These are phyloP conservation scores for Micractinium sp. DNA, from an alignment of 139 green algal species.

Conservation along the genomic window DNA sequence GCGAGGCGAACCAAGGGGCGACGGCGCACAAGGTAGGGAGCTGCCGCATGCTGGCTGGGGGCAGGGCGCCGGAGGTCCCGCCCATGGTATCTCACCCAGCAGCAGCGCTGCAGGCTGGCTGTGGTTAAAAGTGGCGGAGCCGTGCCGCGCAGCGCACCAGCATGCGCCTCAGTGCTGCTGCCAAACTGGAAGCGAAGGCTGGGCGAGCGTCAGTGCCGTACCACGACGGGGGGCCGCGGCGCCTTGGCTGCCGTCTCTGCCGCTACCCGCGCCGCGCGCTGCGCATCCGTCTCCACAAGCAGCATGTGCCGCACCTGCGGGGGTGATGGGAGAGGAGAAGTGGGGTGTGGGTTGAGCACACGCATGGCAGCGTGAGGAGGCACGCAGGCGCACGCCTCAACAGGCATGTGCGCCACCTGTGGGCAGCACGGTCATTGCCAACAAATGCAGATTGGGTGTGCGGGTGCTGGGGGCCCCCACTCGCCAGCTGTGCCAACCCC, in stretches of 20 bases:
- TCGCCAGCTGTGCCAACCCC: neutral
- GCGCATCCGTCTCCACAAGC: slow-evolving; percentile 55
- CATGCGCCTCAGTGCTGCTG: no score
- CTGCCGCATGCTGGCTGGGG: neutral
- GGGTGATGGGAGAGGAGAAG: neutral
- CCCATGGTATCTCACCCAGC: no score
- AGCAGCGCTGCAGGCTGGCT: no score
- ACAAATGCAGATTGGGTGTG: neutral
- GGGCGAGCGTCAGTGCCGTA: slow-evolving; percentile 35
- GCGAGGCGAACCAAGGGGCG: neutral
- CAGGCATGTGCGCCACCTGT: no score
- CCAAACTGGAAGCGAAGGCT: no score
- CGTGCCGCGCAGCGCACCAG: neutral
- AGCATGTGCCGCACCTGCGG: slow-evolving; percentile 61
- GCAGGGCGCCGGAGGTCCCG: neutral
- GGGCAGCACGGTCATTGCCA: no score
- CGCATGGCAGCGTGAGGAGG: neutral
- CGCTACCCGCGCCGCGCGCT: slow-evolving; percentile 31
- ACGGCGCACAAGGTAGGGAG: neutral
- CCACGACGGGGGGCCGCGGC: slow-evolving; percentile 23
- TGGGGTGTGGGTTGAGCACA: neutral
- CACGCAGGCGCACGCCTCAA: neutral
- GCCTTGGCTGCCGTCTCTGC: slow-evolving; percentile 44
- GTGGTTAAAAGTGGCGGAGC: no score
- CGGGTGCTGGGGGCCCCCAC: neutral